These are phyloP conservation scores for Chaetomiaceae sp. DNA, from an alignment of 2,329 filamentous ascomycete species.

Conservation along the genomic window DNA sequence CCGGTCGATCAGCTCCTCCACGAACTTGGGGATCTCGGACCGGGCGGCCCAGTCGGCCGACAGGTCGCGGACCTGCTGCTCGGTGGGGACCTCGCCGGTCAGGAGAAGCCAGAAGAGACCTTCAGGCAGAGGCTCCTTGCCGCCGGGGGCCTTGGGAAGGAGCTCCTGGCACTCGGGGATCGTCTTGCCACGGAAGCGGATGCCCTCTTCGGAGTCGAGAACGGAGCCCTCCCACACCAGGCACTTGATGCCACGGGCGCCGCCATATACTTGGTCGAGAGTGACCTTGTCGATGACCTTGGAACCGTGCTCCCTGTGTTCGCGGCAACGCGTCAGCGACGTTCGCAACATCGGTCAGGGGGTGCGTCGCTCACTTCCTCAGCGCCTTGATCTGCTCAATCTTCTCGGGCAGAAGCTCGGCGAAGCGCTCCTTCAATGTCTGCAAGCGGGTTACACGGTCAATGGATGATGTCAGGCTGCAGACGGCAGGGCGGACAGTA, in stretches of 20 bases:
- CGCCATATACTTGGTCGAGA: slow-evolving; percentile 98
- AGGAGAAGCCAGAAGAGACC: slow-evolving; percentile 99
- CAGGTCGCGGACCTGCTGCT: slow-evolving; percentile 97
- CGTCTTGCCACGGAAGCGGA: slow-evolving; percentile 98
- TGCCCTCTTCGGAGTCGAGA: slow-evolving; percentile 96
- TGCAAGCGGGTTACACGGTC: slow-evolving; percentile 34
- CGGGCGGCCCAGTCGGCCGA: slow-evolving; percentile 98
- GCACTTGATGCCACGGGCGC: slow-evolving; percentile 97
- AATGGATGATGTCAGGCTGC: slow-evolving; percentile 23
- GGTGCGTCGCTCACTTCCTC: slow-evolving; percentile 63
- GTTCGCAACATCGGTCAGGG: slow-evolving; percentile 3
- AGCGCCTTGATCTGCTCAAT: slow-evolving; percentile 99
- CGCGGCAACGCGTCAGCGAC: slow-evolving; percentile 24
- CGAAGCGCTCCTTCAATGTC: slow-evolving; percentile 98
- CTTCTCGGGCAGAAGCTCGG: slow-evolving; percentile 90
- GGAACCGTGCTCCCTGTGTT: slow-evolving; percentile 75
- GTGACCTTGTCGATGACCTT: slow-evolving; percentile 97
- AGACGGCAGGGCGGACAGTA: slow-evolving; percentile 7
- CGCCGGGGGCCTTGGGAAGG: slow-evolving; percentile 93
- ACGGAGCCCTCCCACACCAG: slow-evolving; percentile 99
- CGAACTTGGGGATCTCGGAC: slow-evolving; percentile 93
- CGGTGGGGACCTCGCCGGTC: slow-evolving; percentile 93
- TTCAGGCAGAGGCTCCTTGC: slow-evolving; percentile 95
- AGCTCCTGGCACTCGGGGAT: slow-evolving; percentile 98
- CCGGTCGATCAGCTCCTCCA: slow-evolving; percentile 99